A percentile compares a stretch with the other conserved stretches of the same genome.
Evolutionary conservation across 2,329 filamentous ascomycete genomes (phyloP).

Genomic region (Thelonectria discophora): DNA sequence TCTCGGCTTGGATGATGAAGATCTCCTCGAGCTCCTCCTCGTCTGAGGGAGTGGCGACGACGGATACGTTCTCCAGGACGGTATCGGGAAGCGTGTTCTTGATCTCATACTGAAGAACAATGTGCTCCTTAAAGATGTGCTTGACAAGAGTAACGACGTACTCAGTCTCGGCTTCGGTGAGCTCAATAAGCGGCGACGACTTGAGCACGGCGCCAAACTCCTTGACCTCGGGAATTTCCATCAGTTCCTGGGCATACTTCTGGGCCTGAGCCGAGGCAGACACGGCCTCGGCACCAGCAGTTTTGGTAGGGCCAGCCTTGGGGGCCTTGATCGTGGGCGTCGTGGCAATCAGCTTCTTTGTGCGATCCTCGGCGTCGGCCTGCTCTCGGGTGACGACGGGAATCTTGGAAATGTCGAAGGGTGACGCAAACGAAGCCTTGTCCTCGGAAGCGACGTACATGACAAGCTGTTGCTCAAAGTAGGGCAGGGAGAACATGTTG

Average conservation of each 20-base stretch:
- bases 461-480: conserved; percentile 96
- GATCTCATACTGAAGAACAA: conserved; percentile 95
- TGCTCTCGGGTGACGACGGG: conserved; percentile 95
- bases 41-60: conserved; percentile 80
- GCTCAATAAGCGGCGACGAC: conserved; percentile 83
- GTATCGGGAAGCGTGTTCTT: conserved; percentile 96
- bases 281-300: conserved; percentile 77
- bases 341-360: conserved; percentile 94
- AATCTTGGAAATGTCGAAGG: conserved; percentile 91
- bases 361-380: conserved; percentile 93
- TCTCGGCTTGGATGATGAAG: conserved; percentile 90
- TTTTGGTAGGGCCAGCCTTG: conserved; percentile 79
- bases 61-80: conserved; percentile 87
- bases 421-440: conserved; percentile 80
- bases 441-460: conserved; percentile 96
- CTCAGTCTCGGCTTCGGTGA: conserved; percentile 97
- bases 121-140: conserved; percentile 96
- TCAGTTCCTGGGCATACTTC: conserved; percentile 87
- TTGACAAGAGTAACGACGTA: conserved; percentile 95
- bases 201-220: conserved; percentile 92
- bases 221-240: conserved; percentile 89
- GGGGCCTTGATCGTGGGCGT: conserved; percentile 95
- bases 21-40: conserved; percentile 89
- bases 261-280: conserved; percentile 83
- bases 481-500: conserved; percentile 92